A percentile compares a stretch with the other conserved stretches of the same genome.
Conservation (phyloP, 2,329 filamentous ascomycete species). For the Achaetomium macrosporum region DNA sequence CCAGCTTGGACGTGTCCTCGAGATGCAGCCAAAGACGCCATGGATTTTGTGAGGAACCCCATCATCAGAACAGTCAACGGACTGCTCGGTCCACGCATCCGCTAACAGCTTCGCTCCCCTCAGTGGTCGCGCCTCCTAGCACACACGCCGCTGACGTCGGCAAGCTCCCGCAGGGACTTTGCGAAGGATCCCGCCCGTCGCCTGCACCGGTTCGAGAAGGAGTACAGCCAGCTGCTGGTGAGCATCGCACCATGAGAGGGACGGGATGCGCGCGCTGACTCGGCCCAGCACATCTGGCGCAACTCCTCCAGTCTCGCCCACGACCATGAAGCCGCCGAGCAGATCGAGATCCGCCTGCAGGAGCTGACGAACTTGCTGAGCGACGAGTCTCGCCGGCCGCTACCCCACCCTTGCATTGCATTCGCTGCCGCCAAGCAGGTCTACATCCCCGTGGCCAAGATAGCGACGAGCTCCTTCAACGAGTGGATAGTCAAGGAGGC, state of each 20-base stretch:
- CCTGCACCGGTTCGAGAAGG: constrained; percentile 61
- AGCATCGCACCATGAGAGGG: constrained; percentile 20
- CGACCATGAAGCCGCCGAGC: constrained; percentile 57
- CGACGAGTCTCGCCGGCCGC: constrained; percentile 81
- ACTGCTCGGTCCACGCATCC: not conserved
- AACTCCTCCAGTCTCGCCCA: constrained; percentile 53
- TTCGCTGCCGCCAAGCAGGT: constrained; percentile 83
- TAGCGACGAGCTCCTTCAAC: constrained; percentile 78
- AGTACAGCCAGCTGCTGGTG: constrained; percentile 58
- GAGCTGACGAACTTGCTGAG: constrained; percentile 67
- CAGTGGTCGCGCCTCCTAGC: constrained; percentile 65
- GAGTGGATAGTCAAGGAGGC: constrained; percentile 81
- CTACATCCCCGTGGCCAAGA: constrained; percentile 83
- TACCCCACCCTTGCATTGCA: constrained; percentile 85
- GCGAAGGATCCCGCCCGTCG: constrained; percentile 58
- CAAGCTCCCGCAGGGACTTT: constrained; percentile 51
- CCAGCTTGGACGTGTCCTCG: constrained; percentile 23
- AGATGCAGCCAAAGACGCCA: constrained; percentile 44
- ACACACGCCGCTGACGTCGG: constrained; percentile 52
- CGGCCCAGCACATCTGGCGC: constrained; percentile 51
- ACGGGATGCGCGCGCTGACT: constrained; percentile 6
- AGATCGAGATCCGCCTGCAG: constrained; percentile 56
- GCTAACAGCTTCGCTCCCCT: not conserved
- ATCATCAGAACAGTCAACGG: not conserved
- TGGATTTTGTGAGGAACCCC: constrained; percentile 48